Evolutionary conservation across 495 filamentous ascomycete genomes (phyloP).

Genomic region (Penicillium antarcticum): DNA sequence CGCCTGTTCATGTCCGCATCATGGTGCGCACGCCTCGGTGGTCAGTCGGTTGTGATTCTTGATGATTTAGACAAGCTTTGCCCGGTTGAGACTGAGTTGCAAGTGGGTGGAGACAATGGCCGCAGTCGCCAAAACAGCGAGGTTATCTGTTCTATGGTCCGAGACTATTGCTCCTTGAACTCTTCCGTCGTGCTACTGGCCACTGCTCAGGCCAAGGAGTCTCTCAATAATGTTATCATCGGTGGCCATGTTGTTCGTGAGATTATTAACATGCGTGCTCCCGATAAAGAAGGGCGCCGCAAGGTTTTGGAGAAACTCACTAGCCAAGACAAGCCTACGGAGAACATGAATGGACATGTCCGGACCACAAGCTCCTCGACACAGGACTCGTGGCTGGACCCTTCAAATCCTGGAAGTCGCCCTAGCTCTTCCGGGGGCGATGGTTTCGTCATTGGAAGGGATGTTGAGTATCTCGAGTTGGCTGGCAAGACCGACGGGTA

Average conservation of each 20-base stretch:
- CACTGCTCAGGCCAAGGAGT: slow-evolving; percentile 91
- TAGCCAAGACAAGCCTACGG: slow-evolving; percentile 40
- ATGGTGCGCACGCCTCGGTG: slow-evolving; percentile 84
- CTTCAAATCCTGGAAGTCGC: slow-evolving; percentile 45
- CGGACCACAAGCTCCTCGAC: slow-evolving; percentile 35
- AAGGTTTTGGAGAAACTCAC: slow-evolving; percentile 69
- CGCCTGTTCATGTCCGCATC: slow-evolving; percentile 81
- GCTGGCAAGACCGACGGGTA: slow-evolving; percentile 94
- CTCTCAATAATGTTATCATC: slow-evolving; percentile 73
- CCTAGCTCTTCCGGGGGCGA: slow-evolving; percentile 49
- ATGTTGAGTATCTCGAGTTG: slow-evolving; percentile 89
- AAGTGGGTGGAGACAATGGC: slow-evolving; percentile 87
- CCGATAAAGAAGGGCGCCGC: slow-evolving; percentile 86
- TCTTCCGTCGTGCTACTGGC: slow-evolving; percentile 81
- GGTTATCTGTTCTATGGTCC: slow-evolving; percentile 74
- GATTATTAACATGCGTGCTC: slow-evolving; percentile 80
- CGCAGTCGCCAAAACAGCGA: slow-evolving; percentile 92
- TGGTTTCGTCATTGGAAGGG: slow-evolving; percentile 63
- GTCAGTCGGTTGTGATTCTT: slow-evolving; percentile 76
- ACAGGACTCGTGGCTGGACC: slow-evolving; percentile 71
- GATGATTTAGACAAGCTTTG: slow-evolving; percentile 93
- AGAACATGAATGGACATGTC: slow-evolving; percentile 34
- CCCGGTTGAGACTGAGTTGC: slow-evolving; percentile 85
- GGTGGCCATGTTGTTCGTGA: slow-evolving; percentile 79
- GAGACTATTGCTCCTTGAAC: slow-evolving; percentile 71